Evolutionary conservation across 1,284 basidiomycete genomes (phyloP).

Genomic region (Marasmius fiardii): DNA sequence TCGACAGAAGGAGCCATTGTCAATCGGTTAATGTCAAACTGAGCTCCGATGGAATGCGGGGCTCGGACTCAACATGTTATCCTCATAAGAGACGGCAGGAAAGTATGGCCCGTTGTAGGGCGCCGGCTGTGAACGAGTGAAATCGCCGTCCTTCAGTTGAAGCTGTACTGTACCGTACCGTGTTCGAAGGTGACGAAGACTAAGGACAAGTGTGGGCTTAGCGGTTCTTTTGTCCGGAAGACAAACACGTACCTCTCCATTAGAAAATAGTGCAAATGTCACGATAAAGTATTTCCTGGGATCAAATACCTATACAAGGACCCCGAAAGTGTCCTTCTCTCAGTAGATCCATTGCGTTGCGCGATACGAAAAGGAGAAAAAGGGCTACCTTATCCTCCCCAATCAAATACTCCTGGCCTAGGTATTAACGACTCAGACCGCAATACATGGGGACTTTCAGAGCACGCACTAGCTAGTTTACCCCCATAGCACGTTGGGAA

Average conservation of each 20-base stretch:
- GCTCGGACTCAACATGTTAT: constrained; percentile 58
- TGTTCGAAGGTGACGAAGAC: neutral
- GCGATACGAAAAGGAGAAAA: no score
- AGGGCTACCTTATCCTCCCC: neutral
- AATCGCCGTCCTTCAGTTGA: neutral
- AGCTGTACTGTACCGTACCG: neutral
- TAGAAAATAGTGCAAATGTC: constrained; percentile 54
- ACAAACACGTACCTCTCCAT: constrained; percentile 43
- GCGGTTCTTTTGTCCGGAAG: neutral
- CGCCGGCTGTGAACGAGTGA: constrained; percentile 27
- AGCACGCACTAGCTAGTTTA: neutral
- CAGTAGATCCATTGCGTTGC: no score
- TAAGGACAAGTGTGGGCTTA: neutral
- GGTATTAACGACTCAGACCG: no score
- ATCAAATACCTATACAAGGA: constrained; percentile 49
- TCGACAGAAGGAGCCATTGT: neutral
- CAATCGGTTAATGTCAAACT: neutral
- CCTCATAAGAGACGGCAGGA: constrained; percentile 38
- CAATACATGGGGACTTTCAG: neutral
- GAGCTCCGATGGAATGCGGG: neutral
- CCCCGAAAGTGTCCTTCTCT: no score
- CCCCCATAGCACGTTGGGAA: neutral
- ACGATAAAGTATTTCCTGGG: constrained; percentile 50
- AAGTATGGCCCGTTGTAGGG: constrained; percentile 49
- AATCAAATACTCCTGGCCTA: neutral